Conservation (phyloP, 208 protist species). For the Kentomonas sorsogonicus region DNA sequence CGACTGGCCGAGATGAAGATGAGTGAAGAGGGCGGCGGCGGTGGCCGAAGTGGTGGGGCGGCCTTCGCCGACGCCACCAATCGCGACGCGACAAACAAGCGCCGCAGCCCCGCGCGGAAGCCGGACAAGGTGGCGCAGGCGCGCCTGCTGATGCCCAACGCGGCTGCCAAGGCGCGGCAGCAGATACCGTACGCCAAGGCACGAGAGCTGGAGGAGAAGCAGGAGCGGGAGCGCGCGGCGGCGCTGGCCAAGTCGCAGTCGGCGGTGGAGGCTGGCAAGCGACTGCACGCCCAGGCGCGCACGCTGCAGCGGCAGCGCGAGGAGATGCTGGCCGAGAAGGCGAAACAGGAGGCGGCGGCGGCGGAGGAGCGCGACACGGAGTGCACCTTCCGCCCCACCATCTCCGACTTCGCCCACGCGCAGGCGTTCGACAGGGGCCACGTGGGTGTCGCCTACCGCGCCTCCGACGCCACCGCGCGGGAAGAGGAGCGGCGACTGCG, state of each 20-base stretch:
- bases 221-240: constrained; percentile 12
- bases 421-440: constrained; percentile 22
- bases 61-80: not conserved
- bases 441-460: constrained; percentile 26
- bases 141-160: constrained; percentile 40
- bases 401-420: constrained; percentile 38
- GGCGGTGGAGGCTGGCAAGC: constrained; percentile 40
- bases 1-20: constrained; percentile 14
- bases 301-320: too few species aligned
- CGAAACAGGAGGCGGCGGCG: constrained; percentile 17
- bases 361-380: constrained; percentile 23
- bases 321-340: constrained; percentile 16
- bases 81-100: not conserved
- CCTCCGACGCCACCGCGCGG: constrained; percentile 15
- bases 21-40: not conserved
- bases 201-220: constrained; percentile 27
- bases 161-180: constrained; percentile 22
- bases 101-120: constrained; percentile 16
- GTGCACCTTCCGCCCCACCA: constrained; percentile 57
- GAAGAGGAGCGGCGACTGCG: constrained; percentile 28
- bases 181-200: constrained; percentile 59
- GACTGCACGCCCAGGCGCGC: constrained; percentile 42
- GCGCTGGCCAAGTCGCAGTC: constrained; percentile 12
- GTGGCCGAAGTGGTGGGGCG: not conserved
- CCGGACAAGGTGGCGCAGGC: constrained; percentile 20